A percentile compares a stretch with the other conserved stretches of the same genome.
These are phyloP conservation scores for Clathrospora elynae DNA, from an alignment of 2,329 filamentous ascomycete genomes.

Conservation along the genomic window DNA sequence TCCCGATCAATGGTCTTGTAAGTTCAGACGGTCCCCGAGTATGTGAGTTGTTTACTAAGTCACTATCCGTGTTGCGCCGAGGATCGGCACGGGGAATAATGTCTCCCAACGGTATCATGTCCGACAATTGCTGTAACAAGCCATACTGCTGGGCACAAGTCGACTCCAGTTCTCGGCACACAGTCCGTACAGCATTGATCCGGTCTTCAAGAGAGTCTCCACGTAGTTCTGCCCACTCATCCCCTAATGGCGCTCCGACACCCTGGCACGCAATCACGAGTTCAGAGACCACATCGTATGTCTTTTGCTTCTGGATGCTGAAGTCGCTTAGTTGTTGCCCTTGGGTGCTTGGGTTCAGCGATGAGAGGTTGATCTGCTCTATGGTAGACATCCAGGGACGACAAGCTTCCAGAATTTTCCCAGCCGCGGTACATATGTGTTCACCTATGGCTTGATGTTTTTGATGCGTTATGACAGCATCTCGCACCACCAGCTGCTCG, in stretches of 20 bases:
- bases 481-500: conserved; percentile 75
- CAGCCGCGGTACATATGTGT: conserved; percentile 76
- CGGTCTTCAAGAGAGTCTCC: conserved; percentile 88
- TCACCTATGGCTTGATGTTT: conserved; percentile 82
- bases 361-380: conserved; percentile 87
- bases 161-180: conserved; percentile 79
- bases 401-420: conserved; percentile 84
- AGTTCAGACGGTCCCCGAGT: conserved; percentile 37
- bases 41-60: conserved; percentile 36
- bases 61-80: conserved; percentile 53
- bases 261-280: conserved; percentile 85
- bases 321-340: conserved; percentile 88
- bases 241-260: conserved; percentile 86
- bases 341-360: conserved; percentile 76
- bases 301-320: conserved; percentile 84
- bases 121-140: conserved; percentile 83
- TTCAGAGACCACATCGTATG: conserved; percentile 93
- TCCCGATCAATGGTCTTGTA: conserved; percentile 58
- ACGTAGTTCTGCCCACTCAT: conserved; percentile 94
- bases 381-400: conserved; percentile 87
- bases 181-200: conserved; percentile 76
- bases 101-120: conserved; percentile 66
- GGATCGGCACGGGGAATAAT: conserved; percentile 34
- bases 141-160: conserved; percentile 87
- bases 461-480: conserved; percentile 80